Conservation (phyloP, 2,329 filamentous ascomycete genomes). For the Ceratocystis smalleyi region DNA sequence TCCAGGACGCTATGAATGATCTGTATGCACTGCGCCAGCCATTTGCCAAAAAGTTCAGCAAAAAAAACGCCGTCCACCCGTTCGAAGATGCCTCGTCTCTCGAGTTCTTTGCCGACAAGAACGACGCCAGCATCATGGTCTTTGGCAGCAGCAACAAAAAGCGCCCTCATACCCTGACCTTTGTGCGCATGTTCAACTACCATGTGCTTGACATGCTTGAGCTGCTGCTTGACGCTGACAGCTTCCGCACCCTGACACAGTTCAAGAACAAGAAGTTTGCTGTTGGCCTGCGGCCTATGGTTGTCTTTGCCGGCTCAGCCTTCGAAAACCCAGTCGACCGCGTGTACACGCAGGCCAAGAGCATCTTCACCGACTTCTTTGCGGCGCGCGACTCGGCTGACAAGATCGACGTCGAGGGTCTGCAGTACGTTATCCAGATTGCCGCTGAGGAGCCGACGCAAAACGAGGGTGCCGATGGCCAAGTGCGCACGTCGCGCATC, state of each 20-base stretch:
- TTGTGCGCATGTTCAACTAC: conserved; percentile 68
- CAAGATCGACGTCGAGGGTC: conserved; percentile 84
- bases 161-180: conserved; percentile 75
- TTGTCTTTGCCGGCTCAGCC: conserved; percentile 76
- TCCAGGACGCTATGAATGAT: conserved; percentile 72
- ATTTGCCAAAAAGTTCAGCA: conserved; percentile 77
- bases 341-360: conserved; percentile 75
- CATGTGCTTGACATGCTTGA: conserved; percentile 93
- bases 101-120: conserved; percentile 94
- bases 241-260: conserved; percentile 52
- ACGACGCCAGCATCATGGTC: conserved; percentile 73
- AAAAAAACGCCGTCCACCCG: conserved; percentile 91
- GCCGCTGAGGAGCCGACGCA: conserved; percentile 50
- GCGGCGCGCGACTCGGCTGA: conserved; percentile 57
- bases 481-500: conserved; percentile 35
- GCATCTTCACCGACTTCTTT: conserved; percentile 80
- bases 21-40: conserved; percentile 74
- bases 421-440: conserved; percentile 80
- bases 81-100: conserved; percentile 81
- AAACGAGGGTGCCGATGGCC: conserved; percentile 28
- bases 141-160: conserved; percentile 86
- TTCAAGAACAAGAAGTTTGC: conserved; percentile 65
- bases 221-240: conserved; percentile 62
- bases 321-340: conserved; percentile 71
- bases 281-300: conserved; percentile 72